phyloP scores from a whole-genome alignment of 1,284 basidiomycete genomes.

The Sporisorium graminicola region DNA sequence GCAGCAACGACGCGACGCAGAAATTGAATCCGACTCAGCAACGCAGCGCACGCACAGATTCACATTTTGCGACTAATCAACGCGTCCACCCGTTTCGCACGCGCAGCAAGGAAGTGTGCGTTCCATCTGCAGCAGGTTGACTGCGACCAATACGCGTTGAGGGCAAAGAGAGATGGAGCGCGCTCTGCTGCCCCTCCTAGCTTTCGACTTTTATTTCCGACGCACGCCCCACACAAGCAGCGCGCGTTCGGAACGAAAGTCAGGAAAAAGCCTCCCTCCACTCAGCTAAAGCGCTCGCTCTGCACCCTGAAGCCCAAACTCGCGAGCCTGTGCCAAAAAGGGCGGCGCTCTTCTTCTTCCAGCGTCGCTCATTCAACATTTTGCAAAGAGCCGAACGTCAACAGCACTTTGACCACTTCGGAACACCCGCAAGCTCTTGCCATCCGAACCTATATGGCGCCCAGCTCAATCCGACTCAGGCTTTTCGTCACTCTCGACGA shows the following conservation, averaged over 20 bases:
- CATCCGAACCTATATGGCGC: neutral
- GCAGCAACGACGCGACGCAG: constrained; percentile 3
- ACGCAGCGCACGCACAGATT: neutral
- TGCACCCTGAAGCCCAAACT: too few species aligned
- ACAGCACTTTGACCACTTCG: neutral
- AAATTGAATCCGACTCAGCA: neutral
- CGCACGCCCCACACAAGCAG: too few species aligned
- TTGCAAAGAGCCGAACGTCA: neutral
- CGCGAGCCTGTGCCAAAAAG: neutral
- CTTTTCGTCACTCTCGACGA: neutral
- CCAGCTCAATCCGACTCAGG: constrained; percentile 1
- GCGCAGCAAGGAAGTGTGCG: neutral
- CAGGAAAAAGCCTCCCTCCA: constrained; percentile 9
- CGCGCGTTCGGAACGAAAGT: too few species aligned
- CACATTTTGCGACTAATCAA: too few species aligned
- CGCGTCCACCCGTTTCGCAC: constrained; percentile 4
- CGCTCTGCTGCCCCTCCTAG: too few species aligned
- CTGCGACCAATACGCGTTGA: constrained; percentile 4
- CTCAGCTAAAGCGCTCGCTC: constrained; percentile 3
- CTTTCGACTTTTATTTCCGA: neutral
- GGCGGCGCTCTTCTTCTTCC: neutral
- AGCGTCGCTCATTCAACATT: too few species aligned
- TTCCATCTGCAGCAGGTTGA: neutral
- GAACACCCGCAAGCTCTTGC: constrained; percentile 1
- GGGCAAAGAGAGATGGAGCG: neutral